These are phyloP conservation scores for Euclidium syriacum DNA, from an alignment of 345 rosid species.

Conservation along the genomic window DNA sequence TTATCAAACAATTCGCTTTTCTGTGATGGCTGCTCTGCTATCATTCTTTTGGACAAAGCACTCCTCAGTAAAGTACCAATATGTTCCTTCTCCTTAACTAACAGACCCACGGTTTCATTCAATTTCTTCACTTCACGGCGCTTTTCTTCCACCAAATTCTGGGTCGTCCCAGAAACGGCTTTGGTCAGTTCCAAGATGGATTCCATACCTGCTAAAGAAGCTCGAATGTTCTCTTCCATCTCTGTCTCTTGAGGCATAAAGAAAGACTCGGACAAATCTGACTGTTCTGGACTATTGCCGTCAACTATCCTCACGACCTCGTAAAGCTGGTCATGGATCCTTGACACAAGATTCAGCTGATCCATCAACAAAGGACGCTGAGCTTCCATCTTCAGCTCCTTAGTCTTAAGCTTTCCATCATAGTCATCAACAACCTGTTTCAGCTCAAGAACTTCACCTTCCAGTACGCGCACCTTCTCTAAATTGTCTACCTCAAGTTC, in stretches of 20 bases:
- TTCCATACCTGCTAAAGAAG: constrained; percentile 91
- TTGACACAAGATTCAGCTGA: constrained; percentile 78
- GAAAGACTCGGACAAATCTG: constrained; percentile 73
- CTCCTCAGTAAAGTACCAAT: constrained; percentile 81
- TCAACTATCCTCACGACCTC: constrained; percentile 58
- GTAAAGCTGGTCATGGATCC: constrained; percentile 66
- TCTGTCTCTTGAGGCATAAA: constrained; percentile 83
- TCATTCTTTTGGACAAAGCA: constrained; percentile 75
- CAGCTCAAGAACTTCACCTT: constrained; percentile 54
- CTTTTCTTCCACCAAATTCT: constrained; percentile 60
- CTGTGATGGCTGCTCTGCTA: constrained; percentile 49
- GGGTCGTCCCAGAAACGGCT: constrained; percentile 56
- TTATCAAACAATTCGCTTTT: constrained; percentile 70
- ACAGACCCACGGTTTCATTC: constrained; percentile 60
- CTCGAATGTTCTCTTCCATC: constrained; percentile 78
- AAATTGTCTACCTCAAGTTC: constrained; percentile 48
- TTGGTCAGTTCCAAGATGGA: constrained; percentile 65
- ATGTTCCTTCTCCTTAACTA: constrained; percentile 86
- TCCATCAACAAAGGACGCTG: constrained; percentile 72
- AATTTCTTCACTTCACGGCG: constrained; percentile 53
- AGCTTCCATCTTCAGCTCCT: constrained; percentile 60
- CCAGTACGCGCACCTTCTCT: constrained; percentile 41
- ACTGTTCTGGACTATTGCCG: constrained; percentile 50
- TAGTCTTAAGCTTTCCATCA: constrained; percentile 59
- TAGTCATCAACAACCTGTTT: constrained; percentile 63